A percentile compares a stretch with the other conserved stretches of the same genome.
Evolutionary conservation across 257 asterid species (phyloP).

Genomic region (Marsdenia floribunda): DNA sequence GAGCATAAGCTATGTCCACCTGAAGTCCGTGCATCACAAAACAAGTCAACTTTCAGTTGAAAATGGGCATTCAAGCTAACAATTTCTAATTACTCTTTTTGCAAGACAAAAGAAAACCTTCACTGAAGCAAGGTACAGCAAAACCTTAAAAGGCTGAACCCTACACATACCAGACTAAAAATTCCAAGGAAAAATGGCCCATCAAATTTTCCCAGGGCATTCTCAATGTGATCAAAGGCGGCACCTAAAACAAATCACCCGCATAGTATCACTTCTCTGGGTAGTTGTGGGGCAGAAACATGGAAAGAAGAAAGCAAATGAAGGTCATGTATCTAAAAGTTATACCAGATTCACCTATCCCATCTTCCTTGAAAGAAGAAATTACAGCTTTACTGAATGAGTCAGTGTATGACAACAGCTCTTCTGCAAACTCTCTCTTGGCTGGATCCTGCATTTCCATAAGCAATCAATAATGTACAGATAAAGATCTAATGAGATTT

Average conservation of each 20-base stretch:
- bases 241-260: conserved; percentile 29
- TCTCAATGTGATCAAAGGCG: conserved; percentile 64
- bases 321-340: background rate
- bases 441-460: conserved; percentile 43
- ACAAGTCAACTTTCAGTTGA: background rate
- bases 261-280: conserved; percentile 8
- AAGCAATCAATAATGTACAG: conserved; percentile 4
- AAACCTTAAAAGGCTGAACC: background rate
- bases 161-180: conserved; percentile 60
- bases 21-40: conserved; percentile 18
- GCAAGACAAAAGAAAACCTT: background rate
- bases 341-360: conserved; percentile 43
- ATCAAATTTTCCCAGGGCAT: conserved; percentile 57
- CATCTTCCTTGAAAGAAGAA: conserved; percentile 52
- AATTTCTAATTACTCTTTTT: background rate
- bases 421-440: conserved; percentile 56
- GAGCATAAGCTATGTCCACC: conserved; percentile 82
- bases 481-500: background rate
- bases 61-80: background rate
- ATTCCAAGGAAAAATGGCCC: conserved; percentile 81
- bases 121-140: background rate
- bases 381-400: conserved; percentile 45
- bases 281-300: background rate
- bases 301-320: background rate
- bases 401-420: conserved; percentile 43